These are phyloP conservation scores for Monosporascus ibericus DNA, from an alignment of 2,329 filamentous ascomycete genomes.

Conservation along the genomic window DNA sequence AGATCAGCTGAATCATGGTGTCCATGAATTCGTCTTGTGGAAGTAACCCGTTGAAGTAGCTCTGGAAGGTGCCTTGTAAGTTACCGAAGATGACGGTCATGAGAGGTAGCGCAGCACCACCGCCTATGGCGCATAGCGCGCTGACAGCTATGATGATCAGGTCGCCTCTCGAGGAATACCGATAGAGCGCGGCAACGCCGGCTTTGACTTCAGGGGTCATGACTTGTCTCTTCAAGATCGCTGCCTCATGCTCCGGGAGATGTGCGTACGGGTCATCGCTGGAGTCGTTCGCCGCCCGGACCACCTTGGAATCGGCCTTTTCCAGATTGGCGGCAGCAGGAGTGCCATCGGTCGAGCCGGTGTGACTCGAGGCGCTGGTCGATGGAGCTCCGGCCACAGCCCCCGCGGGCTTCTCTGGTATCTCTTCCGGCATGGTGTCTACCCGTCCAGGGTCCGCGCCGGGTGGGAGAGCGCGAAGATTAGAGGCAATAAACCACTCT, in stretches of 20 bases:
- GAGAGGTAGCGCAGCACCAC: conserved; percentile 68
- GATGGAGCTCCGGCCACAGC: conserved; percentile 16
- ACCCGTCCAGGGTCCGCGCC: background rate
- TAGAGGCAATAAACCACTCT: too few relatives aligned
- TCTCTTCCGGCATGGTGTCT: conserved; percentile 16
- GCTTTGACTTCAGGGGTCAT: conserved; percentile 58
- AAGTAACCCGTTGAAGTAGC: conserved; percentile 47
- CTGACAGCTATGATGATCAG: conserved; percentile 57
- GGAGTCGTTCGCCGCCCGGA: conserved; percentile 29
- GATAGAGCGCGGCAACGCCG: conserved; percentile 59
- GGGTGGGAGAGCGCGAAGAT: background rate
- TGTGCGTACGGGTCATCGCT: conserved; percentile 54
- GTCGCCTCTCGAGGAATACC: conserved; percentile 64
- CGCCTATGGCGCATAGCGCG: conserved; percentile 59
- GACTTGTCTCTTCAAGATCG: conserved; percentile 63
- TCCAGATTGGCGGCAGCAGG: conserved; percentile 19
- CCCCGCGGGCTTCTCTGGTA: conserved; percentile 23
- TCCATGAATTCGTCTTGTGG: conserved; percentile 50
- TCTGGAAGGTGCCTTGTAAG: conserved; percentile 65
- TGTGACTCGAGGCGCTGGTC: conserved; percentile 29
- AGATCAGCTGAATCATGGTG: conserved; percentile 56
- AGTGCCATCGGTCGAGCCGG: conserved; percentile 26
- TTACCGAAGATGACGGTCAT: conserved; percentile 81
- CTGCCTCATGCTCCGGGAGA: conserved; percentile 58
- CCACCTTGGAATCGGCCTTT: conserved; percentile 39